Conservation (phyloP, 2,329 filamentous ascomycete genomes). For the Penicillium aurantiogriseum region DNA sequence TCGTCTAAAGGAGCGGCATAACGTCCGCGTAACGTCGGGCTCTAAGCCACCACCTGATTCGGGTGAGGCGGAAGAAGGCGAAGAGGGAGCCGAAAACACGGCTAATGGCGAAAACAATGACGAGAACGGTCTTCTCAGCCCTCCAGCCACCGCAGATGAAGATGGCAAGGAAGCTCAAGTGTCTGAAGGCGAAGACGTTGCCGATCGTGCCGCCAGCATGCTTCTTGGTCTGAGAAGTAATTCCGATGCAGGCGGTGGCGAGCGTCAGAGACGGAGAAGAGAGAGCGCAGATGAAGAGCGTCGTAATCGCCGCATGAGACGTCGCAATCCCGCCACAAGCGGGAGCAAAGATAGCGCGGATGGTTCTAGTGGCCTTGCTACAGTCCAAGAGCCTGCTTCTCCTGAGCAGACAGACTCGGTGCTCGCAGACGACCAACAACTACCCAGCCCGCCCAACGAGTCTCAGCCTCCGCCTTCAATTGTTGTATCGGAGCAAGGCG, state of each 20-base stretch:
- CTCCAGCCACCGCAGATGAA: conserved; percentile 42
- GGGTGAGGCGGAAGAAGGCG: conserved; percentile 56
- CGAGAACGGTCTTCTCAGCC: conserved; percentile 50
- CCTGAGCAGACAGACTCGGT: conserved; percentile 25
- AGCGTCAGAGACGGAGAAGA: conserved; percentile 61
- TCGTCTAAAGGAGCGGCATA: conserved; percentile 83
- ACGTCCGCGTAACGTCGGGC: conserved; percentile 84
- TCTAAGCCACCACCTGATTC: conserved; percentile 82
- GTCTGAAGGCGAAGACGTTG: conserved; percentile 68
- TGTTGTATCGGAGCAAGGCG: conserved; percentile 36
- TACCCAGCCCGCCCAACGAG: conserved; percentile 26
- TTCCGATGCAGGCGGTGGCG: conserved; percentile 55
- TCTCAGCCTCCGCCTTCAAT: conserved; percentile 34
- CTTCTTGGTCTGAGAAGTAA: conserved; percentile 77
- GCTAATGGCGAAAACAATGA: conserved; percentile 39
- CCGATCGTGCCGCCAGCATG: conserved; percentile 77
- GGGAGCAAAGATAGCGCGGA: conserved; percentile 41
- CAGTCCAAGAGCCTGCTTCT: conserved; percentile 35
- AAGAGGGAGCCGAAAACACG: conserved; percentile 48
- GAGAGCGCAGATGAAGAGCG: conserved; percentile 80
- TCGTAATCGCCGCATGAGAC: conserved; percentile 62
- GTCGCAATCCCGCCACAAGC: conserved; percentile 55
- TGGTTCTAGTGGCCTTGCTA: conserved; percentile 24
- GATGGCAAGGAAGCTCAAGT: conserved; percentile 38
- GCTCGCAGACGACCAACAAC: conserved; percentile 22